Percentiles rank a stretch among this genome's conserved stretches.
These are phyloP conservation scores for Cutaneotrichosporon sp. DNA, from an alignment of 1,284 basidiomycete species.

Conservation along the genomic window DNA sequence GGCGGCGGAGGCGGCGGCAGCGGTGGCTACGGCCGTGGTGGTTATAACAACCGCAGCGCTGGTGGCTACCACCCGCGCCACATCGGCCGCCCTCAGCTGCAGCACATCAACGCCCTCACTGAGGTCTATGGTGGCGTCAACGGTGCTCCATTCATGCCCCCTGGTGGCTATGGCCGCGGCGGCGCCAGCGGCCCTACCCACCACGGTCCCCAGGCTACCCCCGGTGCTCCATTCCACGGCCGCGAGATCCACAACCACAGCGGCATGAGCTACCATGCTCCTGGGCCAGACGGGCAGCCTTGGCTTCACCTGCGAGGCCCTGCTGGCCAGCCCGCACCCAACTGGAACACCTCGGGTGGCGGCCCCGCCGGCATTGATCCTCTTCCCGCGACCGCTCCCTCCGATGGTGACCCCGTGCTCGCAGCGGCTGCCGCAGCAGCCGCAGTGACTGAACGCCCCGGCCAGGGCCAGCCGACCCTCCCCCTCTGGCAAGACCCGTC, in stretches of 20 bases:
- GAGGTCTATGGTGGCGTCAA: constrained; percentile 46
- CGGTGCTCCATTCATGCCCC: constrained; percentile 35
- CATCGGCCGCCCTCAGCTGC: constrained; percentile 46
- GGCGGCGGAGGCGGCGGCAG: constrained; percentile 45
- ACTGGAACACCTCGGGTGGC: constrained; percentile 25
- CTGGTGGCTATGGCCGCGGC: constrained; percentile 25
- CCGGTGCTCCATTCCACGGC: constrained; percentile 17
- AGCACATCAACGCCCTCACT: constrained; percentile 49
- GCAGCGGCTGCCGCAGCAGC: constrained; percentile 14
- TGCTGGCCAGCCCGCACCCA: constrained; percentile 35
- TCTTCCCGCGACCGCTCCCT: constrained; percentile 20
- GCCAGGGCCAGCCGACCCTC: constrained; percentile 14
- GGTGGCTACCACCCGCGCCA: constrained; percentile 42
- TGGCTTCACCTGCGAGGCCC: constrained; percentile 45
- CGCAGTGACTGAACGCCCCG: constrained; percentile 13
- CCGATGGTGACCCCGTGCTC: constrained; percentile 15
- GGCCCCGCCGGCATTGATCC: constrained; percentile 17
- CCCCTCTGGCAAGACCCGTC: constrained; percentile 23
- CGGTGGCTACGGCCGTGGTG: constrained; percentile 40
- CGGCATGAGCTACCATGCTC: constrained; percentile 44
- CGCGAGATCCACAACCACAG: constrained; percentile 35
- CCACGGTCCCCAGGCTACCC: constrained; percentile 15
- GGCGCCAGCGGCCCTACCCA: constrained; percentile 10
- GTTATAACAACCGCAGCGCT: constrained; percentile 21
- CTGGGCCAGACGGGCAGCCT: constrained; percentile 44